Base-by-base conservation (phyloP, 2,329 filamentous ascomycete genomes). In the Bipolaris oryzae region DNA sequence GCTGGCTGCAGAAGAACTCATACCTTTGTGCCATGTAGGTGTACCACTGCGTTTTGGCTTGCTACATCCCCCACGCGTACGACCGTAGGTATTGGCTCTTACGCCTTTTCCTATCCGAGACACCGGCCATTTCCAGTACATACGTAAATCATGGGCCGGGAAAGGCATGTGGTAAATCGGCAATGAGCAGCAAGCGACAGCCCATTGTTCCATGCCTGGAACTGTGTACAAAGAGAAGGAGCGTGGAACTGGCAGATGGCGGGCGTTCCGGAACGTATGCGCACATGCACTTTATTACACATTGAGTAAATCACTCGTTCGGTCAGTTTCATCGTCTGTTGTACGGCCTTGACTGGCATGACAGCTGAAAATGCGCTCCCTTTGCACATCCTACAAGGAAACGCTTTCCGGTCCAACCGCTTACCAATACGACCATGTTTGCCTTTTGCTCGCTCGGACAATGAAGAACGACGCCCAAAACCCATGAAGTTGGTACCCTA, bases 181-280 rank as follows among this genome's bases (percentile, higher is more conserved):
- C 44, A 45, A 43, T 34, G 28, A 47, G 25, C 42, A 50, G 52
- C 44, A n/a, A 44, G 41, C 13, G 46, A 48, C 53, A 58, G 39
- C 20, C 28, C 34, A 41, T 34, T n/a, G 38, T 20, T 51, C 46
- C 34, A 35, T 43, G 49, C 44, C 7, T 53, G 48, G 38, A 15
- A 35, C 28, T 50, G 47, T 28, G 33, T 38, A 42, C 31, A 51
- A 7, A 23, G 38, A 50, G 56, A 49, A 54, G 48, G 44, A 48
- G 42, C 23, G 37, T 55, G 49, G 58, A 34, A 58, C 57, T 62
- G 60, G 58, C 57, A 62, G 62, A 50, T 57, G 53, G 53, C 47
- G 35, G 49, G 50, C 53, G 48, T 61, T 44, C 53, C 52, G 38
- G 52, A 49, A n/a, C 35, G 55, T 52, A n/a, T 42, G 55, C 49